Evolutionary conservation across 306 rosid species (phyloP).

Genomic region (Potentilla sterilis): DNA sequence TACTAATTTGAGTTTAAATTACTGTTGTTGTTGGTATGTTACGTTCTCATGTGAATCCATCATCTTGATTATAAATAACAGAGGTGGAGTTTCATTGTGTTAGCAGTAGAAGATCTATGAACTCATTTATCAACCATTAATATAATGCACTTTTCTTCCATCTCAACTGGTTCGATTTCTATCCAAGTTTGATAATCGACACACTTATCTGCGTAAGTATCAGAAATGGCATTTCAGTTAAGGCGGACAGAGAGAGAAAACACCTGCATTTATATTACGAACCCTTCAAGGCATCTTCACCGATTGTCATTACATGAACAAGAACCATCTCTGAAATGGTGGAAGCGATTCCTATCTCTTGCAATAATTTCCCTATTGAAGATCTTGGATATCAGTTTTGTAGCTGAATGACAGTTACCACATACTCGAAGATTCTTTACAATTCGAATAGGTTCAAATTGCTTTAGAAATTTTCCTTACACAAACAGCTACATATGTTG

Average conservation of each 20-base stretch:
- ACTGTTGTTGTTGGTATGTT: neutral
- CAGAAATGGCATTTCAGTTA: neutral
- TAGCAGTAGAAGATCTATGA: conserved; percentile 11
- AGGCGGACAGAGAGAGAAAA: neutral
- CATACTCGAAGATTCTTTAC: conserved; percentile 90
- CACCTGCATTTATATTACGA: neutral
- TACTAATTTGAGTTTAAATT: conserved; percentile 8
- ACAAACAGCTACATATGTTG: neutral
- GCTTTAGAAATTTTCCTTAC: neutral
- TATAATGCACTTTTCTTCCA: conserved; percentile 16
- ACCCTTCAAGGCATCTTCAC: conserved; percentile 28
- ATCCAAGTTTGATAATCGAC: neutral
- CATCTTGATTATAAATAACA: conserved; percentile 22
- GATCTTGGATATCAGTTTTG: conserved; percentile 72
- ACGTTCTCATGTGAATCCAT: conserved; percentile 20
- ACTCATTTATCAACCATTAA: neutral
- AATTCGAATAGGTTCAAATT: conserved; percentile 65
- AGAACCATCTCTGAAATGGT: conserved; percentile 75
- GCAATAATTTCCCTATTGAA: conserved; percentile 79
- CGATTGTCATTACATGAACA: conserved; percentile 76
- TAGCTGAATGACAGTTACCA: conserved; percentile 77
- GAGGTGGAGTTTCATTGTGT: conserved; percentile 19
- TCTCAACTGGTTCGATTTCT: neutral
- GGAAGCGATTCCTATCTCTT: conserved; percentile 78
- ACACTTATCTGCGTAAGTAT: neutral